These are phyloP conservation scores for Aechmea fasciata DNA, from an alignment of 176 grass and related monocot genomes.

Conservation along the genomic window DNA sequence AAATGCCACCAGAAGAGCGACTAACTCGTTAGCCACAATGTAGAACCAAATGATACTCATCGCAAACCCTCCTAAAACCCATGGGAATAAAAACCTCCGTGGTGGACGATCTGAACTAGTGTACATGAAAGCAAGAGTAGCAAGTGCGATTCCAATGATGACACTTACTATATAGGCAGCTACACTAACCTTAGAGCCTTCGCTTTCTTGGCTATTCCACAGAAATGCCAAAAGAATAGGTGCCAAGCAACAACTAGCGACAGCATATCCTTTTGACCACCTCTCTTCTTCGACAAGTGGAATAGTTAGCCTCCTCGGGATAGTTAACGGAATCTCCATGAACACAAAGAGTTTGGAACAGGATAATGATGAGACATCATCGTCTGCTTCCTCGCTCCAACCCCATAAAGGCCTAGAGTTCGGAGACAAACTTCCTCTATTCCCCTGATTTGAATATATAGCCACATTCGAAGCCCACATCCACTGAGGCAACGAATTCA, in stretches of 20 bases:
- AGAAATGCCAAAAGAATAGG: conserved; percentile 77
- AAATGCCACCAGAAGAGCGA: conserved; percentile 81
- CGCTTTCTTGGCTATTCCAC: conserved; percentile 46
- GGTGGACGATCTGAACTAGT: conserved; percentile 60
- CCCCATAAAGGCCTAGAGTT: conserved; percentile 85
- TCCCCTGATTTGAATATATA: conserved; percentile 86
- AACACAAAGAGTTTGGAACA: conserved; percentile 61
- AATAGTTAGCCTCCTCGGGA: conserved; percentile 91
- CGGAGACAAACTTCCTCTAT: conserved; percentile 44
- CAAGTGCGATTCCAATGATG: conserved; percentile 41
- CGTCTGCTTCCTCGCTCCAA: conserved; percentile 75
- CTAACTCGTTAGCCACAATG: conserved; percentile 88
- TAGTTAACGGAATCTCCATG: conserved; percentile 72
- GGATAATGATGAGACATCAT: conserved; percentile 30
- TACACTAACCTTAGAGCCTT: conserved; percentile 28
- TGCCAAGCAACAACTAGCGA: conserved; percentile 59
- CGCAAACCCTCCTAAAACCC: conserved; percentile 96
- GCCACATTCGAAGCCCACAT: conserved; percentile 99
- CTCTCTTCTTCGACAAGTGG: conserved; percentile 78
- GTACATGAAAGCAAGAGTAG: conserved; percentile 57
- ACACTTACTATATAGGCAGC: conserved; percentile 41
- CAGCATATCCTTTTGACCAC: conserved; percentile 83
- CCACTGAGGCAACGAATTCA: conserved; percentile 89
- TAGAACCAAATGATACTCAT: conserved; percentile 99
- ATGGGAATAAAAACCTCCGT: conserved; percentile 72